A percentile compares a stretch with the other conserved stretches of the same genome.
phyloP scores from a whole-genome alignment of 1,139 yeast genomes.

The Blastobotrys raffinosifermentans region DNA sequence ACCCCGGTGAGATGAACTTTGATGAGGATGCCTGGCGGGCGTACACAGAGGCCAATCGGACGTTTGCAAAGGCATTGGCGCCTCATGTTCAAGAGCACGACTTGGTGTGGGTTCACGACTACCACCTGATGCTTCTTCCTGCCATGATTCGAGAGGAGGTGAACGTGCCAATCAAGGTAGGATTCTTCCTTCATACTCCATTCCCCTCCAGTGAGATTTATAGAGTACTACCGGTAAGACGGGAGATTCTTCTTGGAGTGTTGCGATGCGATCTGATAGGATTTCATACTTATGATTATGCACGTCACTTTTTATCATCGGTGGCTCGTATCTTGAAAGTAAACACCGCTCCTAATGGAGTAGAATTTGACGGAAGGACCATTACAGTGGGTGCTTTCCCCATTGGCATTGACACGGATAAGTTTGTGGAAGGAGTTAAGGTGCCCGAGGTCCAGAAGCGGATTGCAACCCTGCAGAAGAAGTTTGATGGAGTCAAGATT shows the following conservation, averaged over 20 bases:
- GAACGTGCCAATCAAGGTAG: slow-evolving; percentile 61
- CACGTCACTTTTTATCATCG: slow-evolving; percentile 91
- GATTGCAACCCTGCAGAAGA: slow-evolving; percentile 53
- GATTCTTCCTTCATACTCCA: slow-evolving; percentile 95
- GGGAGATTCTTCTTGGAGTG: slow-evolving; percentile 87
- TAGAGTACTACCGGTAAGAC: slow-evolving; percentile 89
- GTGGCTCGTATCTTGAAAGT: slow-evolving; percentile 83
- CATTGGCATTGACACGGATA: slow-evolving; percentile 94
- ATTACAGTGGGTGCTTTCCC: slow-evolving; percentile 96
- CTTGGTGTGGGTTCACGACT: slow-evolving; percentile 96
- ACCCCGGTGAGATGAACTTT: slow-evolving; percentile 98
- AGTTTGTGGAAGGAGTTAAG: slow-evolving; percentile 74
- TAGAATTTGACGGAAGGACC: slow-evolving; percentile 66
- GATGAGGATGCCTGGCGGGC: slow-evolving; percentile 99
- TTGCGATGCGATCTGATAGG: slow-evolving; percentile 93
- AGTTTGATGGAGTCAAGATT: slow-evolving; percentile 68
- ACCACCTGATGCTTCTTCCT: slow-evolving; percentile 92
- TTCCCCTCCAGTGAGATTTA: slow-evolving; percentile 97
- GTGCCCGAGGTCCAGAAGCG: slow-evolving; percentile 59
- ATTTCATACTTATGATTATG: slow-evolving; percentile 98
- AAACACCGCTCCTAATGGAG: slow-evolving; percentile 86
- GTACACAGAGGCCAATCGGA: slow-evolving; percentile 84
- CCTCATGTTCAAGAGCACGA: slow-evolving; percentile 74
- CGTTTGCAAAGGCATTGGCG: slow-evolving; percentile 73
- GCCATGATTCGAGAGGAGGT: slow-evolving; percentile 69